Percentiles rank a stretch among this genome's conserved stretches.
Evolutionary conservation across 2,329 filamentous ascomycete species (phyloP).

Genomic region (Zymoseptoria brevis): DNA sequence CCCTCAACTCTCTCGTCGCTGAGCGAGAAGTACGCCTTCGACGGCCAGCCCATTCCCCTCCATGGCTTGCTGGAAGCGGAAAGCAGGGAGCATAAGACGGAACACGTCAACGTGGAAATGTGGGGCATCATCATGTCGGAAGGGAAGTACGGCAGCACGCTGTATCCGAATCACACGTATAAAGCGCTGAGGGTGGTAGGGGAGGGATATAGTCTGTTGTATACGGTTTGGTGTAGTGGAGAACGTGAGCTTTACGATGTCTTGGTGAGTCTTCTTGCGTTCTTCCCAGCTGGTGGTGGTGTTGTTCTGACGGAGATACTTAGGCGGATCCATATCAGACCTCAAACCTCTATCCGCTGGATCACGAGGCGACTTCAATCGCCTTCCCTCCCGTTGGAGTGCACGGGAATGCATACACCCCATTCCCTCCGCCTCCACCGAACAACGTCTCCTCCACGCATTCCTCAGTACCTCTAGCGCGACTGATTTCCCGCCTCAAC

Average conservation of each 20-base stretch:
- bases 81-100: slow-evolving; percentile 7
- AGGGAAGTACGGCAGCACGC: slow-evolving; percentile 23
- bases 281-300: too few species aligned
- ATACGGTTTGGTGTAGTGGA: slow-evolving; percentile 61
- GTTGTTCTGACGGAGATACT: too few species aligned
- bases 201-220: slow-evolving; percentile 51
- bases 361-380: background rate
- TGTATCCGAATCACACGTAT: slow-evolving; percentile 27
- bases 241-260: slow-evolving; percentile 59
- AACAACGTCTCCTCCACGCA: background rate
- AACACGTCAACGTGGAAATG: slow-evolving; percentile 36
- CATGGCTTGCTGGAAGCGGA: background rate
- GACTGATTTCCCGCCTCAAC: slow-evolving; percentile 11
- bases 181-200: slow-evolving; percentile 25
- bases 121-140: slow-evolving; percentile 33
- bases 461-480: background rate
- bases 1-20: too few species aligned
- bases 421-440: background rate
- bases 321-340: slow-evolving; percentile 17
- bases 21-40: slow-evolving; percentile 26
- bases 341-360: slow-evolving; percentile 11
- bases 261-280: background rate
- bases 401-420: background rate
- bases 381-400: background rate
- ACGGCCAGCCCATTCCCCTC: slow-evolving; percentile 31